Evolutionary conservation across 2,329 filamentous ascomycete genomes (phyloP).

Genomic region (Sclerotinia minor): DNA sequence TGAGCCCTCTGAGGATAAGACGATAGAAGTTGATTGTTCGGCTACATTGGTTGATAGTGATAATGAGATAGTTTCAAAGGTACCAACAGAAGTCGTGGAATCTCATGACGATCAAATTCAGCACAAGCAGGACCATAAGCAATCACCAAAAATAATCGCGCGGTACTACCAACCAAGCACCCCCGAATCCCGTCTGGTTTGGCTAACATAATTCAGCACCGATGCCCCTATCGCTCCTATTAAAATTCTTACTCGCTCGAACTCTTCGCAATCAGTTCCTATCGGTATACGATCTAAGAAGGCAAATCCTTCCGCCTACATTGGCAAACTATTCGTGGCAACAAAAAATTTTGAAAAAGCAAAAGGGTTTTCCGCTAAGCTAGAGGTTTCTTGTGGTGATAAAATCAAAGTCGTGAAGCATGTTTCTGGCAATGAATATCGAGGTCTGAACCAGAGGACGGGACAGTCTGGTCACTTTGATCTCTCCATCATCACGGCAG

Average conservation of each 20-base stretch:
- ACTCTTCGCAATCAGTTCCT: not conserved
- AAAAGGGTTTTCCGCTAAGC: not conserved
- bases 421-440: conserved; percentile 32
- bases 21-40: not conserved
- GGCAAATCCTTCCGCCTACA: too few species aligned
- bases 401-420: conserved; percentile 30
- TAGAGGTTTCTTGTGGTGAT: conserved; percentile 31
- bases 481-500: not conserved
- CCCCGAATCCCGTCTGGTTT: conserved; percentile 15
- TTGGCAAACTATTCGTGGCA: conserved; percentile 23
- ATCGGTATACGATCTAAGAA: not conserved
- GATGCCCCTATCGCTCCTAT: conserved; percentile 24
- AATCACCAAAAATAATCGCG: conserved; percentile 23
- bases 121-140: conserved; percentile 28
- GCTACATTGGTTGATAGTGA: not conserved
- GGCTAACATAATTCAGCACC: not conserved
- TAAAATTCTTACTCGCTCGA: not conserved
- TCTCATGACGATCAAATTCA: not conserved
- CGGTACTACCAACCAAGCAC: conserved; percentile 37
- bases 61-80: not conserved
- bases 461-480: conserved; percentile 25
- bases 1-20: not conserved
- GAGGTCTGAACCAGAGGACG: conserved; percentile 31
- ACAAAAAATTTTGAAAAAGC: not conserved
- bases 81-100: not conserved